Evolutionary conservation across 257 asterid genomes (phyloP).

Genomic region (Petrea volubilis): DNA sequence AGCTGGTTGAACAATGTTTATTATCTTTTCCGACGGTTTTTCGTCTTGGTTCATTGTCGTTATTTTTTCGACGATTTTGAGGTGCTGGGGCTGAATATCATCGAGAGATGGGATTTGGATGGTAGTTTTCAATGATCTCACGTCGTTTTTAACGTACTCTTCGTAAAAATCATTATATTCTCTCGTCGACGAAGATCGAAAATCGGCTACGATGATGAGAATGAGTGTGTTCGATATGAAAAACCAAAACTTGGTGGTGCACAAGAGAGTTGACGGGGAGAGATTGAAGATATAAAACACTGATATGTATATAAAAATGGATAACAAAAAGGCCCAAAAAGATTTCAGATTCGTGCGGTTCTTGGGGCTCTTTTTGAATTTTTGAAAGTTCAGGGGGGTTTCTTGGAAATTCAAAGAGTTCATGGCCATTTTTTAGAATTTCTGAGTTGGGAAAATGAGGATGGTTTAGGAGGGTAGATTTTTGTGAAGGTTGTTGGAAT

Average conservation of each 20-base stretch:
- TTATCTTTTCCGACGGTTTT: conserved; percentile 25
- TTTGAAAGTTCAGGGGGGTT: conserved; percentile 24
- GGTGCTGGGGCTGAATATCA: neutral
- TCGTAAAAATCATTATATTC: conserved; percentile 20
- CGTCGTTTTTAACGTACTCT: conserved; percentile 23
- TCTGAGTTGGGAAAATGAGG: neutral
- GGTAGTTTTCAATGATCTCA: neutral
- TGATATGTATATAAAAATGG: conserved; percentile 41
- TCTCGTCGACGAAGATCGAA: conserved; percentile 32
- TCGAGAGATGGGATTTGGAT: neutral
- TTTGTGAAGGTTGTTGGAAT: conserved; percentile 1
- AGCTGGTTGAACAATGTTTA: conserved; percentile 18
- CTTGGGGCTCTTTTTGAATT: conserved; percentile 34
- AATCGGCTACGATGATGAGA: conserved; percentile 55
- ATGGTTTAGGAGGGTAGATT: neutral
- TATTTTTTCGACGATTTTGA: neutral
- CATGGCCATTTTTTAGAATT: conserved; percentile 30
- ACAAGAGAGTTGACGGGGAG: conserved; percentile 47
- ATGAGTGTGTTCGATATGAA: conserved; percentile 61
- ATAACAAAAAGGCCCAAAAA: conserved; percentile 43
- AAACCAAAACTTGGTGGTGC: conserved; percentile 66
- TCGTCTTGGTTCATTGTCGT: neutral
- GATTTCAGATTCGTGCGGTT: conserved; percentile 32
- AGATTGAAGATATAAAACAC: conserved; percentile 49
- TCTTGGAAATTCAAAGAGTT: conserved; percentile 21